Evolutionary conservation across 2,329 filamentous ascomycete species (phyloP).

Genomic region (Epichloe uncinata): DNA sequence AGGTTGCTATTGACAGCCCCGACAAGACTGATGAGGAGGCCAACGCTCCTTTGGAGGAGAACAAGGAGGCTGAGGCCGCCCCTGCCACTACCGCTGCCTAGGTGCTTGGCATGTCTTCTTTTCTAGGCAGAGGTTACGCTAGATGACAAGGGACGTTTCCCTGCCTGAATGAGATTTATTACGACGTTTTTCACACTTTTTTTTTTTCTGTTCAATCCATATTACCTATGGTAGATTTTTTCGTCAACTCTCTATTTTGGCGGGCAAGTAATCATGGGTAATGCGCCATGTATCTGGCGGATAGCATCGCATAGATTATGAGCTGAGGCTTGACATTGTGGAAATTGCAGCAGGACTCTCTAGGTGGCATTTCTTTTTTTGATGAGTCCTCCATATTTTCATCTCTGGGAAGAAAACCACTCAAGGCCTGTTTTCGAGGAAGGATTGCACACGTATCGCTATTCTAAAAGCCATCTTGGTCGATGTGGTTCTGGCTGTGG

Average conservation of each 20-base stretch:
- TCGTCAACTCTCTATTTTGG: slow-evolving; percentile 11
- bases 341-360: slow-evolving; percentile 15
- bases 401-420: neutral
- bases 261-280: slow-evolving; percentile 1
- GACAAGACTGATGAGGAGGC: slow-evolving; percentile 89
- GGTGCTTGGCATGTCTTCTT: slow-evolving; percentile 6
- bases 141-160: slow-evolving; percentile 14
- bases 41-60: slow-evolving; percentile 36
- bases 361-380: slow-evolving; percentile 8
- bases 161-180: slow-evolving; percentile 20
- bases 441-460: slow-evolving; percentile 1
- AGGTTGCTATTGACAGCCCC: slow-evolving; percentile 98
- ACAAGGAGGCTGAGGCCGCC: slow-evolving; percentile 24
- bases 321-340: slow-evolving; percentile 14
- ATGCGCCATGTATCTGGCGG: neutral
- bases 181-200: slow-evolving; percentile 20
- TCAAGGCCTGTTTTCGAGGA: neutral
- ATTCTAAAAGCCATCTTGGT: neutral
- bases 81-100: slow-evolving; percentile 20
- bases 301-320: neutral
- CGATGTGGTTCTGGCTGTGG: neutral
- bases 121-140: slow-evolving; percentile 8
- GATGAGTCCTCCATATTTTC: slow-evolving; percentile 17
- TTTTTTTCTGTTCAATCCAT: slow-evolving; percentile 14
- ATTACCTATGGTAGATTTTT: slow-evolving; percentile 24